Evolutionary conservation across 176 grass and related monocot species (phyloP), one percentile per base, ranked within the genome.

Genomic region (Oryza rufipogon): DNA sequence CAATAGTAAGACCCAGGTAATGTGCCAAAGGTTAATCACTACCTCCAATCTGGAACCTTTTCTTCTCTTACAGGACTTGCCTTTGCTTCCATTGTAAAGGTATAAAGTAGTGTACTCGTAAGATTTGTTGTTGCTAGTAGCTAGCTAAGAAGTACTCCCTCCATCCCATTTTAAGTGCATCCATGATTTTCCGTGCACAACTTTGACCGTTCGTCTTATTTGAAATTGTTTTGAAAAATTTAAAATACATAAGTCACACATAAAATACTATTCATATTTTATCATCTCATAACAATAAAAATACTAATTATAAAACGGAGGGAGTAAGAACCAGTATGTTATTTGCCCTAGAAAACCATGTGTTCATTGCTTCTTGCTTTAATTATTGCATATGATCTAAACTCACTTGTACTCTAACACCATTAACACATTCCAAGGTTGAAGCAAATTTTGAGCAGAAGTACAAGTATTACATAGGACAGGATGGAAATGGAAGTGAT

Each of bases 401-500:
- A 65, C 66, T 68, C 45, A 67, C 4, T 11, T 46, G 14, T 80
- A 44, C 89, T 87, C 15, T 60, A 91, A 70, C 5, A 16, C 10
- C 54, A 52, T 90, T 64, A 32, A 45, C 28, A 80, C 42, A 77
- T 49, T 88, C 64, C 68, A 91, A 98, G 95, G 85, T 98, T 42
- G 87, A 95, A 84, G 80, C 28, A 84, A 90, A 74, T 80, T 80
- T 98, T 11, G 75, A 91, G 38, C 89, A 93, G 76, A 85, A 90
- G 68, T 98, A 95, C 80, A 93, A 87, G 76, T 98, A 91, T 83
- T 98, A 95, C 70, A 60, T 92, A 73, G 92, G 91, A 42, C 86
- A 88, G 85, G 84, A 87, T 83, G 91, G 92, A 88, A 87, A 67
- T 28, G 86, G 47, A 80, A 81, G 54, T 86, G 95, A 98, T 90